phyloP scores from a whole-genome alignment of 768 basidiomycete species.

The Calocera cornea region DNA sequence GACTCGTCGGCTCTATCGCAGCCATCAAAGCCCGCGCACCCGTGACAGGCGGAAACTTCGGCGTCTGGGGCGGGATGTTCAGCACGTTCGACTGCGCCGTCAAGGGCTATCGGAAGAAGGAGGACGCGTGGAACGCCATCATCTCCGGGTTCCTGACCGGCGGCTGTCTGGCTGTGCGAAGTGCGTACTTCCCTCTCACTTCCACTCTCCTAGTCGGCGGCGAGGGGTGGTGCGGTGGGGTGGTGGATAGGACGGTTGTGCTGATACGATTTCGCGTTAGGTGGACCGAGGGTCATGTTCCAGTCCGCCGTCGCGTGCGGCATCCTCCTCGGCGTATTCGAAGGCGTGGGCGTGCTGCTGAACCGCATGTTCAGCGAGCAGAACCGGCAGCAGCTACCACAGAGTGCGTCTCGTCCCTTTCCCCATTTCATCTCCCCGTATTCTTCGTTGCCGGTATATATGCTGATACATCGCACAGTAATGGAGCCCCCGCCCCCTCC shows the following conservation, averaged over 20 bases:
- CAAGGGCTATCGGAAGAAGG: constrained; percentile 92
- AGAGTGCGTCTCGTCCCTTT: constrained; percentile 37
- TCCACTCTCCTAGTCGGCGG: too few relatives aligned
- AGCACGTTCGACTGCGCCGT: constrained; percentile 97
- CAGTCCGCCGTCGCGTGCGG: constrained; percentile 93
- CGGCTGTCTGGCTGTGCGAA: constrained; percentile 84
- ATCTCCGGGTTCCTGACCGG: constrained; percentile 98
- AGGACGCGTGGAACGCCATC: constrained; percentile 98
- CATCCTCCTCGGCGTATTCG: constrained; percentile 85
- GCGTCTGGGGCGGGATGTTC: constrained; percentile 95
- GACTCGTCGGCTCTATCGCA: constrained; percentile 82
- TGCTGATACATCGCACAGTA: not conserved
- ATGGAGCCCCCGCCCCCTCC: constrained; percentile 1
- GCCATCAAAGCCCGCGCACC: constrained; percentile 97
- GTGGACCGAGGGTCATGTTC: constrained; percentile 81
- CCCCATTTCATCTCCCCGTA: not conserved
- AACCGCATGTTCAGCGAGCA: constrained; percentile 78
- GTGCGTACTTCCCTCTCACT: constrained; percentile 41
- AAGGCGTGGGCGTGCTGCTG: constrained; percentile 88
- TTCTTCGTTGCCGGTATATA: not conserved
- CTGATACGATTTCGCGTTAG: constrained; percentile 30
- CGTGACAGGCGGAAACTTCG: constrained; percentile 94
- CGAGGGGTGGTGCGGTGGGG: too few relatives aligned
- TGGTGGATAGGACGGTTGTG: not conserved
- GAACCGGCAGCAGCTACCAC: constrained; percentile 65